Base-by-base conservation (phyloP, 2,329 filamentous ascomycete genomes). In the Colletotrichum tropicale region DNA sequence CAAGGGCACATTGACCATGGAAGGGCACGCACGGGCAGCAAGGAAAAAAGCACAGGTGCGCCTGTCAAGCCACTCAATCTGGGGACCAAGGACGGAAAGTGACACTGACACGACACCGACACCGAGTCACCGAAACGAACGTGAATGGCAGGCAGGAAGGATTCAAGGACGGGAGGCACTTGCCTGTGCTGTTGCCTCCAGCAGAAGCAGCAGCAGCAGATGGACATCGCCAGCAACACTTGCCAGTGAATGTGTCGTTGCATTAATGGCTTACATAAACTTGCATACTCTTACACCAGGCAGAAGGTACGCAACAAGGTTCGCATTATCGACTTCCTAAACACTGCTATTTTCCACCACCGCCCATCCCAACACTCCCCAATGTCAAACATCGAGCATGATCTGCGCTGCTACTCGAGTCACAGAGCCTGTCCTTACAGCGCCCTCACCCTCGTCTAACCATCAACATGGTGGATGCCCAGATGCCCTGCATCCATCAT, bases 281-380 rank as follows among this genome's bases (percentile, higher is more conserved):
- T 15, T 52, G 48, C 66, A 60, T 70, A 36, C 24, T 43, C 38
- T 30, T 21, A 15, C 52, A 21, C 52, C 21, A 18, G n/a, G 10
- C 34, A 21, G 58, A 61, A 21, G 30, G 18, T 16, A 34, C 58
- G 58, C 60, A 58, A 74, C 67, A 74, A 56, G 67, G 56, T 66
- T 74, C 48, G 60, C 60, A 60, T 74, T 60, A 71, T 66, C 71
- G 26, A 71, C 71, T 43, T 69, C 65, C 64, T 38, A 38, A 67
- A 52, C 64, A 56, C 48, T 66, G 64, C 21, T 52, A 36, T 65
- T 70, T 52, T 36, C 71, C 66, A 24, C 36, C 48, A 58, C 24
- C 36, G 34, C 48, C 43, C 65, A 26, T 24, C 32, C 66, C 38
- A 52, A 52, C 24, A 43, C 64, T 8, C 55, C 21, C 21, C 55